Conservation (phyloP, 1,284 basidiomycete genomes). For the Macrocybe sp. region DNA sequence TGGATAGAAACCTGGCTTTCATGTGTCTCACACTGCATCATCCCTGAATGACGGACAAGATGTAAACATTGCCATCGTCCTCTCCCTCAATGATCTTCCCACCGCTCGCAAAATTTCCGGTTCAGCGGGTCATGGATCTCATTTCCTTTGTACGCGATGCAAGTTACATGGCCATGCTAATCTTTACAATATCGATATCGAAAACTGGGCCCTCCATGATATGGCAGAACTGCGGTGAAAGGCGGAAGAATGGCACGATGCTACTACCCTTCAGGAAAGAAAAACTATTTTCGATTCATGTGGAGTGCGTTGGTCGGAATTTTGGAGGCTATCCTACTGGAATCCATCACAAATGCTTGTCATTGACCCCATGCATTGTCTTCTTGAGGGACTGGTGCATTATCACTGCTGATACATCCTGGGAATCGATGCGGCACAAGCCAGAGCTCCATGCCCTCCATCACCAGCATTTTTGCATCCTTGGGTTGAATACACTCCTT, state of each 20-base stretch:
- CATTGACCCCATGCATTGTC: conserved; percentile 35
- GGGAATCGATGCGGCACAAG: too few relatives aligned
- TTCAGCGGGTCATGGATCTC: not conserved
- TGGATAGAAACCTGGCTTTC: conserved; percentile 22
- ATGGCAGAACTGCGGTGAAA: conserved; percentile 10
- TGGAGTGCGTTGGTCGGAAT: conserved; percentile 28
- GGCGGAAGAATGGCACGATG: conserved; percentile 17
- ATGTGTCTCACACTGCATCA: conserved; percentile 16
- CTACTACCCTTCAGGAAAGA: conserved; percentile 3
- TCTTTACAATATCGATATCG: conserved; percentile 14
- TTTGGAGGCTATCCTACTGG: conserved; percentile 33
- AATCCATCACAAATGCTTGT: conserved; percentile 24
- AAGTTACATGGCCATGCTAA: too few relatives aligned
- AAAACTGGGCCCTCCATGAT: conserved; percentile 18
- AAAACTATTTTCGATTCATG: conserved; percentile 6
- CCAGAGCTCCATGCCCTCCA: not conserved
- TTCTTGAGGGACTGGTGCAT: conserved; percentile 22
- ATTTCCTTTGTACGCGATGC: too few relatives aligned
- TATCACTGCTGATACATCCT: conserved; percentile 13
- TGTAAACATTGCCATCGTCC: conserved; percentile 14
- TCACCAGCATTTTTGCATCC: too few relatives aligned
- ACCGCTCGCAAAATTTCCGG: conserved; percentile 24
- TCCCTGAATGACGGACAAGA: conserved; percentile 7
- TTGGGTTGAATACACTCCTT: too few relatives aligned
- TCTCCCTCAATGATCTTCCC: conserved; percentile 28